Evolutionary conservation across 345 rosid species (phyloP).

Genomic region (Lepidium didymum): DNA sequence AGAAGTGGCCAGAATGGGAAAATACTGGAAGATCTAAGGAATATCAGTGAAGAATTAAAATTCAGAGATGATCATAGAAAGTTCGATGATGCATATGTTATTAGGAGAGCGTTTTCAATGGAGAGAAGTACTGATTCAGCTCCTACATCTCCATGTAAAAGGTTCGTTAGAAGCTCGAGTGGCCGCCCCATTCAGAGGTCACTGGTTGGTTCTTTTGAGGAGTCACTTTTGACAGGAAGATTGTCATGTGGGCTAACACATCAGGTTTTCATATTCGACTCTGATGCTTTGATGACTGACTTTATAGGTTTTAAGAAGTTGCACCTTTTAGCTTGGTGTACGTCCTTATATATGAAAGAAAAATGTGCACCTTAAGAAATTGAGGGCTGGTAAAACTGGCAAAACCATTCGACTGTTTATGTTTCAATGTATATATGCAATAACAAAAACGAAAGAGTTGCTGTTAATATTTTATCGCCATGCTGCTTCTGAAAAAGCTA

Average conservation of each 20-base stretch:
- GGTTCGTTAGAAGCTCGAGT: slow-evolving; percentile 58
- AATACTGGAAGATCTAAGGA: slow-evolving; percentile 31
- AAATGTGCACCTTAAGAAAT: neutral
- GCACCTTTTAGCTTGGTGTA: neutral
- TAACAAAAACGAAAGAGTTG: neutral
- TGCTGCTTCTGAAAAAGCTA: neutral
- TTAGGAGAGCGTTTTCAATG: slow-evolving; percentile 51
- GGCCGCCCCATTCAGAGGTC: slow-evolving; percentile 76
- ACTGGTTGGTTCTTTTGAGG: slow-evolving; percentile 97
- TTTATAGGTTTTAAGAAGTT: neutral
- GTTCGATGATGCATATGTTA: slow-evolving; percentile 46
- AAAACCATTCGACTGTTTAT: neutral
- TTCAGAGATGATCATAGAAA: slow-evolving; percentile 38
- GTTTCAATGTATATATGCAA: slow-evolving; percentile 9
- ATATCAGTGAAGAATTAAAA: slow-evolving; percentile 37
- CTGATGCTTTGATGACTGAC: slow-evolving; percentile 1
- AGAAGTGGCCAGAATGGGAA: slow-evolving; percentile 30
- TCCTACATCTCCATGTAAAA: slow-evolving; percentile 39
- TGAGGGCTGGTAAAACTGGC: neutral
- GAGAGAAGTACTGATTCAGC: slow-evolving; percentile 45
- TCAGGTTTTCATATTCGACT: slow-evolving; percentile 44
- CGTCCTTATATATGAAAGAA: neutral
- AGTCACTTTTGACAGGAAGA: slow-evolving; percentile 84
- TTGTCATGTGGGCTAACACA: slow-evolving; percentile 51
- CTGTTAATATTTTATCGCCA: neutral